phyloP scores from a whole-genome alignment of 441 rosid species.

The Croton setiger region DNA sequence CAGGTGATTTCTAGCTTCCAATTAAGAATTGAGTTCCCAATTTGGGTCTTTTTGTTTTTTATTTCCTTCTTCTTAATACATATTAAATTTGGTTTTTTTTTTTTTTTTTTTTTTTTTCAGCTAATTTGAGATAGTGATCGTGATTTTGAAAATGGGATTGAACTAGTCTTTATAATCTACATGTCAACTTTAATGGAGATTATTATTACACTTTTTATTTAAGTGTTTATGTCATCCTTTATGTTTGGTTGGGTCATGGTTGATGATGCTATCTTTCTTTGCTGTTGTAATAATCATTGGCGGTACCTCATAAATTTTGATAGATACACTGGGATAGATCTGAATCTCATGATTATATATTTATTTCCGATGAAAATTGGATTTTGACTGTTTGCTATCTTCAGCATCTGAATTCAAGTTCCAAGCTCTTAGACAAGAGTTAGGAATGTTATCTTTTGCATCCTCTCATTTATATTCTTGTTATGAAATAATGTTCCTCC shows the following conservation, averaged over 20 bases:
- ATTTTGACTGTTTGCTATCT: not conserved
- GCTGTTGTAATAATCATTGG: not conserved
- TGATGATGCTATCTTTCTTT: not conserved
- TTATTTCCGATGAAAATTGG: slow-evolving; percentile 6
- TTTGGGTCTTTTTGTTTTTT: not conserved
- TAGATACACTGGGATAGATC: slow-evolving; percentile 14
- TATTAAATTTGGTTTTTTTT: not conserved
- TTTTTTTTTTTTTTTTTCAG: not conserved
- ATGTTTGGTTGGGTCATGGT: not conserved
- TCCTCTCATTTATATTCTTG: not conserved
- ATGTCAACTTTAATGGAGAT: slow-evolving; percentile 11
- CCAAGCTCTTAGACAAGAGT: not conserved
- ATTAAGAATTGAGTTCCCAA: not conserved
- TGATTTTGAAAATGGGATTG: slow-evolving; percentile 5
- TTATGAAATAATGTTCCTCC: slow-evolving; percentile 9
- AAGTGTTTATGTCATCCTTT: not conserved
- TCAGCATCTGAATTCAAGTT: not conserved
- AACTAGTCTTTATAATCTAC: not conserved
- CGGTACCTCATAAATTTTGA: slow-evolving; percentile 16
- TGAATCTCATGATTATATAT: slow-evolving; percentile 15
- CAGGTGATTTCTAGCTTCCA: slow-evolving; percentile 39
- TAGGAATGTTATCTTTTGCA: not conserved
- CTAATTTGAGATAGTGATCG: not conserved
- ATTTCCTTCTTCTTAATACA: too few species aligned
- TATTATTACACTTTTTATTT: not conserved